A percentile compares a stretch with the other conserved stretches of the same genome.
Conservation (phyloP, 495 filamentous ascomycete genomes). For the Hyphodiscus hymeniophilus region DNA sequence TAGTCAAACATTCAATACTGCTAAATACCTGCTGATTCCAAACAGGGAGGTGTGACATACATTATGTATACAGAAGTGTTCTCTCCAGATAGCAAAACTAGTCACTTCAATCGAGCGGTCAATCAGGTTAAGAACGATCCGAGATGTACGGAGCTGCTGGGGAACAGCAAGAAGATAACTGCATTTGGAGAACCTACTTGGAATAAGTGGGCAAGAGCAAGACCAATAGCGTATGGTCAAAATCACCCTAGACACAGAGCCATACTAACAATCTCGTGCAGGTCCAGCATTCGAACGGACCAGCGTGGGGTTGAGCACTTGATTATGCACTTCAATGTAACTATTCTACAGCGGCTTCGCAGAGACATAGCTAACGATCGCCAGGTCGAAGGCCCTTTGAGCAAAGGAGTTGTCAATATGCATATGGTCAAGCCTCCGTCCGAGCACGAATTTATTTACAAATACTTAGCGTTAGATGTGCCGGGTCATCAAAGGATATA, state of each 20-base stretch:
- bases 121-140: constrained; percentile 67
- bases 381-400: constrained; percentile 75
- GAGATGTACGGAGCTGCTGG: constrained; percentile 65
- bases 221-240: constrained; percentile 68
- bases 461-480: constrained; percentile 74
- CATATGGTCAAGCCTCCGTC: constrained; percentile 61
- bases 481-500: constrained; percentile 49
- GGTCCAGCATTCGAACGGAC: constrained; percentile 59
- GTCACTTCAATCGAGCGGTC: constrained; percentile 83
- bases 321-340: constrained; percentile 80
- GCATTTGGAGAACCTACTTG: constrained; percentile 78
- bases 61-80: constrained; percentile 83
- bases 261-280: neutral
- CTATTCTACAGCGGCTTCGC: constrained; percentile 11
- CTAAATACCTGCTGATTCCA: constrained; percentile 13
- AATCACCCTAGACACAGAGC: neutral
- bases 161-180: constrained; percentile 62
- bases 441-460: constrained; percentile 62
- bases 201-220: constrained; percentile 76
- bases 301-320: constrained; percentile 71
- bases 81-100: constrained; percentile 72
- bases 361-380: neutral
- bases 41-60: constrained; percentile 64
- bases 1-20: constrained; percentile 11
- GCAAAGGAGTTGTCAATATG: constrained; percentile 62